These are phyloP conservation scores for Candida ulmi DNA, from an alignment of 805 yeast genomes.

Conservation along the genomic window DNA sequence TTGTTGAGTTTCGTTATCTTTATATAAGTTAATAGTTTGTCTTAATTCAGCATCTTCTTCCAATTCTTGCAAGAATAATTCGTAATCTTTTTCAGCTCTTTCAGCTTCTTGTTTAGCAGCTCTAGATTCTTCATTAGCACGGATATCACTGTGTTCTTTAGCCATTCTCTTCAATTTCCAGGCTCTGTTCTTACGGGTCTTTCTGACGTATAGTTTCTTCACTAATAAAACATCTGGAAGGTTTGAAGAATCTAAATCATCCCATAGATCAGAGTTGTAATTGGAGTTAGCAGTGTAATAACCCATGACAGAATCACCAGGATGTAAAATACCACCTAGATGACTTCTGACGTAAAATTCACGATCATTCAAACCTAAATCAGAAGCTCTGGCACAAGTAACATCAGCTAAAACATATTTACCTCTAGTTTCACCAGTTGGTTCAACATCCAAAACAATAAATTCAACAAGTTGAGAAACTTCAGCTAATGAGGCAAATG, in stretches of 20 bases:
- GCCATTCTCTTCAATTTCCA: conserved; percentile 99
- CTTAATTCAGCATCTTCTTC: conserved; percentile 96
- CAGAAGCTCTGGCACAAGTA: conserved; percentile 84
- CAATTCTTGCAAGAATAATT: conserved; percentile 89
- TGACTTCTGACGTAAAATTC: conserved; percentile 85
- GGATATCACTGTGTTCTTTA: conserved; percentile 84
- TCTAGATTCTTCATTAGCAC: conserved; percentile 65
- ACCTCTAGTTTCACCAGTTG: conserved; percentile 75
- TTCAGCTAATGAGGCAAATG: conserved; percentile 74
- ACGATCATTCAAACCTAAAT: conserved; percentile 80
- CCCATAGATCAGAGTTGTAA: conserved; percentile 85
- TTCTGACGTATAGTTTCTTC: conserved; percentile 83
- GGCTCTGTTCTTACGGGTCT: conserved; percentile 68
- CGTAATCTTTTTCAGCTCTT: conserved; percentile 91
- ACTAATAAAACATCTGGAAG: conserved; percentile 84
- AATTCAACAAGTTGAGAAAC: conserved; percentile 77
- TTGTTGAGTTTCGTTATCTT: conserved; percentile 34
- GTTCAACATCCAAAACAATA: conserved; percentile 89
- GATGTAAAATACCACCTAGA: conserved; percentile 89
- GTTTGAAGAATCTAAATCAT: conserved; percentile 52
- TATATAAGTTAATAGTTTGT: conserved; percentile 84
- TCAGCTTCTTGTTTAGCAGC: conserved; percentile 85
- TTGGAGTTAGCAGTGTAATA: conserved; percentile 82
- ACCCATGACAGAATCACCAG: conserved; percentile 95
- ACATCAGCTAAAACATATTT: conserved; percentile 82